Evolutionary conservation across 1,139 yeast genomes (phyloP).

Genomic region (Hansenula lynferdii): DNA sequence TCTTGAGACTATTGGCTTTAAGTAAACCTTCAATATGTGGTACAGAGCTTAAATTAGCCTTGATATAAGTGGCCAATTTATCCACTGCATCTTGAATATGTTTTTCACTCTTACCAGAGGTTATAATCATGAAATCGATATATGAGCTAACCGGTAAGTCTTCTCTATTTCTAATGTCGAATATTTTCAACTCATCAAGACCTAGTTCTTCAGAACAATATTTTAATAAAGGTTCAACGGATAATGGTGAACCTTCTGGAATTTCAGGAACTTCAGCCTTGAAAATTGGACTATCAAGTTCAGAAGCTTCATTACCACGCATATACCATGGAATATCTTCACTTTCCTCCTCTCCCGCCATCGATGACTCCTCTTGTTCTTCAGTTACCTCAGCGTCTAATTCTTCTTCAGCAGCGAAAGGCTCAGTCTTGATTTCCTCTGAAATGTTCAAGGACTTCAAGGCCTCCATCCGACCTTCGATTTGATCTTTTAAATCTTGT

Average conservation of each 20-base stretch:
- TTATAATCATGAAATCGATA: constrained; percentile 51
- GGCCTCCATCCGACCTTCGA: no score
- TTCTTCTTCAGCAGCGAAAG: no score
- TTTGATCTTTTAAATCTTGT: no score
- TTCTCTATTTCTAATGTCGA: constrained; percentile 47
- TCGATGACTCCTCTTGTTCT: no score
- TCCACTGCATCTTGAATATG: constrained; percentile 72
- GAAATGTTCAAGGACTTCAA: no score
- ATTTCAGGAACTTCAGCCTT: constrained; percentile 38
- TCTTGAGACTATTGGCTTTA: constrained; percentile 52
- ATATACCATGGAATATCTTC: constrained; percentile 57
- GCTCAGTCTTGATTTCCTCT: no score
- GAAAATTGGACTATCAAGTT: constrained; percentile 28
- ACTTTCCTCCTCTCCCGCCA: no score
- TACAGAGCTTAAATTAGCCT: constrained; percentile 33
- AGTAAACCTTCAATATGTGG: constrained; percentile 71
- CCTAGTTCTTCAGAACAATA: constrained; percentile 60
- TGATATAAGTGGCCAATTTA: constrained; percentile 46
- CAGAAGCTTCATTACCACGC: constrained; percentile 45
- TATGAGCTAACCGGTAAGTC: constrained; percentile 40
- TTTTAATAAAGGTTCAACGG: constrained; percentile 40
- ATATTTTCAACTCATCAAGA: constrained; percentile 50
- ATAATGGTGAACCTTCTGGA: constrained; percentile 53
- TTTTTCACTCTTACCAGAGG: constrained; percentile 74
- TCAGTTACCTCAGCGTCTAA: no score